Evolutionary conservation across 2,329 filamentous ascomycete species (phyloP).

Genomic region (Neonectria hederae): DNA sequence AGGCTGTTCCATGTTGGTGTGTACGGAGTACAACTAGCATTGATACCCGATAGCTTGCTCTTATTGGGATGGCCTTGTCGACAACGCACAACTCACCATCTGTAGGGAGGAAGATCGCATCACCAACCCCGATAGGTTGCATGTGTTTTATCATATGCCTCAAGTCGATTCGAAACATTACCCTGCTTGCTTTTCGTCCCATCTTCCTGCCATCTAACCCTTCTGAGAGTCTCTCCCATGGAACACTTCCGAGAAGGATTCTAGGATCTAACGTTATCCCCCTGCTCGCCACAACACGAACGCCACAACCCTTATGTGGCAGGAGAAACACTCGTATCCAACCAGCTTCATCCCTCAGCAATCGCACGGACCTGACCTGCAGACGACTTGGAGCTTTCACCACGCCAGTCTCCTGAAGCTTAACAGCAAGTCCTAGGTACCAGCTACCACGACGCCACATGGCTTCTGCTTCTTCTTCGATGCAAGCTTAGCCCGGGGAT

Average conservation of each 20-base stretch:
- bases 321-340: conserved; percentile 22
- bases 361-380: conserved; percentile 36
- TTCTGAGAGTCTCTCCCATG: conserved; percentile 7
- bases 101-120: conserved; percentile 6
- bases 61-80: conserved; percentile 21
- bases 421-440: conserved; percentile 16
- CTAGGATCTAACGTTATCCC: conserved; percentile 23
- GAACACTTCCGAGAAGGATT: conserved; percentile 32
- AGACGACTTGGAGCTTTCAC: conserved; percentile 21
- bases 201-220: conserved; percentile 13
- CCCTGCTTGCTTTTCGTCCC: conserved; percentile 12
- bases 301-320: conserved; percentile 32
- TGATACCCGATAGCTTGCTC: conserved; percentile 25
- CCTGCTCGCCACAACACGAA: conserved; percentile 30
- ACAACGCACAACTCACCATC: conserved; percentile 11
- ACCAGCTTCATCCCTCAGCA: conserved; percentile 15
- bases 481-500: conserved; percentile 27
- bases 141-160: not conserved
- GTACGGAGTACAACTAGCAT: conserved; percentile 16
- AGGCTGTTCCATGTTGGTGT: conserved; percentile 17
- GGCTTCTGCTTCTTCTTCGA: conserved; percentile 9
- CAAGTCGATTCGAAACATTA: not conserved
- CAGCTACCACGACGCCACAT: not conserved
- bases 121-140: not conserved
- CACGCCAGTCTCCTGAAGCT: conserved; percentile 20